Evolutionary conservation across 1,284 basidiomycete genomes (phyloP), one percentile per base, ranked within the genome.

Genomic region (Phylloporus sp.): DNA sequence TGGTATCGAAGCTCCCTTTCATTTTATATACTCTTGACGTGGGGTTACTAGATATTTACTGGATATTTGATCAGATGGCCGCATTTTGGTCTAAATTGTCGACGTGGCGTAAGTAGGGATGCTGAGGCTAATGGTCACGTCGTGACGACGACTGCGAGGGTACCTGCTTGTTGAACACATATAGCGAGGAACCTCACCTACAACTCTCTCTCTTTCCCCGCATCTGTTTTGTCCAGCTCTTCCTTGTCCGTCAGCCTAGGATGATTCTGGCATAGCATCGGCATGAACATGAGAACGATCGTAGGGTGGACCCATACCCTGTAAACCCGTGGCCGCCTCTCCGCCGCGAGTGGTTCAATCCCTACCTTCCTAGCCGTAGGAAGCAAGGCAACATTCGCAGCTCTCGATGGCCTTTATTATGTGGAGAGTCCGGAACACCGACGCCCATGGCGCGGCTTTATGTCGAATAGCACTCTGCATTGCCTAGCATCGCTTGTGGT

Each of bases 91-190:
- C 43, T 11, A 20, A 43, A 37, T 37, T 37, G n/a, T 52, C n/a
- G 23, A 20, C n/a, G n/a, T 25, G 23, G 49, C 23, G 27, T n/a
- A 25, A 12, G 49, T 25, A 47, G 19, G 45, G n/a, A 23, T 47
- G n/a, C n/a, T n/a, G n/a, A n/a, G n/a, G n/a, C n/a, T 32, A 32
- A 32, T 39, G 4, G 49, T 52, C 25, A 52, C n/a, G 15, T 52
- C 14, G 25, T 52, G 25, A 49, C n/a, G 47, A 35, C 39, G 41
- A 57, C 53, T 47, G 62, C 45, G 55, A 63, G 52, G 52, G 62
- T 63, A 63, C 53, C 23, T 29, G 14, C 62, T 29, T 14, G 61
- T 52, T 37, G 19, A 55, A 23, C 37, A 14, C 49, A 53, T 53
- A 62, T 53, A 62, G 10, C 5, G 25, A 20, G 19, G 20, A n/a